phyloP scores from a whole-genome alignment of 73 alveolate genomes.

The Durusdinium trenchii region DNA sequence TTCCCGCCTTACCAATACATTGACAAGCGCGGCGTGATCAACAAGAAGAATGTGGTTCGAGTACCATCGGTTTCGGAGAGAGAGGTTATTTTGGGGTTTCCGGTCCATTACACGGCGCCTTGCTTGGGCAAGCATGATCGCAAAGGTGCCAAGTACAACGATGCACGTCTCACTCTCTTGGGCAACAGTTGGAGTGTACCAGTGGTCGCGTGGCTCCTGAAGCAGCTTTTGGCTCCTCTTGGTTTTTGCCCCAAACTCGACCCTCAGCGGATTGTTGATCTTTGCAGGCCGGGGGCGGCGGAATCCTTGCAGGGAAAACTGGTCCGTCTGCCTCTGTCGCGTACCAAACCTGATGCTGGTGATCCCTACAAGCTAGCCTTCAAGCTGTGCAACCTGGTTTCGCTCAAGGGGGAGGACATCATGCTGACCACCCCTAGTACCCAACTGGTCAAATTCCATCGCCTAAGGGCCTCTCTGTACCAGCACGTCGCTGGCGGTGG shows the following conservation, averaged over 20 bases:
- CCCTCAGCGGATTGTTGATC: neutral
- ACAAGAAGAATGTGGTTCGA: neutral
- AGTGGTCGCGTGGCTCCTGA: neutral
- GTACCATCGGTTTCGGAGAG: neutral
- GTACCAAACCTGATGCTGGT: neutral
- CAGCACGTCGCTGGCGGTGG: neutral
- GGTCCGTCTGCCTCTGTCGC: no score
- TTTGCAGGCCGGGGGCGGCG: neutral
- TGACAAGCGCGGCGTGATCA: neutral
- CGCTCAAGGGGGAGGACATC: neutral
- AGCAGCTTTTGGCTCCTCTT: neutral
- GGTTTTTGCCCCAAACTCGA: neutral
- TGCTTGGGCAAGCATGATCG: neutral
- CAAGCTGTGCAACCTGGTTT: neutral
- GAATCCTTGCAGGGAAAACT: neutral
- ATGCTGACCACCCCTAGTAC: neutral
- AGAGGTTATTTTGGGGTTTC: neutral
- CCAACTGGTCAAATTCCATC: neutral
- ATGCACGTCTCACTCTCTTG: neutral
- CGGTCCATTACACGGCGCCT: neutral
- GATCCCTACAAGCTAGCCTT: neutral
- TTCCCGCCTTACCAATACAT: slow-evolving; percentile 3
- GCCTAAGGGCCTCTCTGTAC: neutral
- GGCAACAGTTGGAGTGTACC: slow-evolving; percentile 10
- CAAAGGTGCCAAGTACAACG: neutral